phyloP scores from a whole-genome alignment of 139 green algal species.

The Chlorella sp. region DNA sequence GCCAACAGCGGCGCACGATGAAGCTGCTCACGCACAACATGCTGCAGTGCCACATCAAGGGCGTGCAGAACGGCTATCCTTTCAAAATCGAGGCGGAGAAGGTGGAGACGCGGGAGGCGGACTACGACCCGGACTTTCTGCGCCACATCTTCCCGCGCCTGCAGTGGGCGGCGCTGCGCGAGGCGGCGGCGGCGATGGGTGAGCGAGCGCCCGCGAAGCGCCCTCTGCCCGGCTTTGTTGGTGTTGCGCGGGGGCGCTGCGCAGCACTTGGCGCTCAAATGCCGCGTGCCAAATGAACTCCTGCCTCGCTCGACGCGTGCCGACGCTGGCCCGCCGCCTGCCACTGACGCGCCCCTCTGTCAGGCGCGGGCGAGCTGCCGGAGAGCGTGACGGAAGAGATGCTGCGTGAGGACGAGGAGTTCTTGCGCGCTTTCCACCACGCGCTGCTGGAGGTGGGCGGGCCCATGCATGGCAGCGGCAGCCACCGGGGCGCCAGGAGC shows the following conservation, averaged over 20 bases:
- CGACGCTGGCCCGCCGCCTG: no score
- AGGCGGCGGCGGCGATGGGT: slow-evolving; percentile 65
- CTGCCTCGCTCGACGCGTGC: no score
- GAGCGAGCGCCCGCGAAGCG: no score
- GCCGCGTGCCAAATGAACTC: no score
- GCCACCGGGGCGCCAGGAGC: no score
- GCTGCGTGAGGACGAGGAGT: slow-evolving; percentile 76
- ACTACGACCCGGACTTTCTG: slow-evolving; percentile 94
- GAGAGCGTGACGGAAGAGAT: slow-evolving; percentile 55
- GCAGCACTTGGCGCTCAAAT: no score
- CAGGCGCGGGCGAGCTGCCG: slow-evolving; percentile 61
- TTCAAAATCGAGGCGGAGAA: slow-evolving; percentile 87
- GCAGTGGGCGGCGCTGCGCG: slow-evolving; percentile 81
- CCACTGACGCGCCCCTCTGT: no score
- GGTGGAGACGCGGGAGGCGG: slow-evolving; percentile 71
- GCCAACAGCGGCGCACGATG: slow-evolving; percentile 62
- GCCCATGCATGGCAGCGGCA: no score
- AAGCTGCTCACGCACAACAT: slow-evolving; percentile 99
- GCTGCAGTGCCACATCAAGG: slow-evolving; percentile 94
- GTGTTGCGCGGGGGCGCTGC: no score
- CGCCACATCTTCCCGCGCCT: slow-evolving; percentile 88
- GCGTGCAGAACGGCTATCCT: slow-evolving; percentile 91
- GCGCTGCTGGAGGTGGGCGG: slow-evolving; percentile 85
- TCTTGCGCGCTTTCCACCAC: slow-evolving; percentile 81
- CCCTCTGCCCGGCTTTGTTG: no score